Evolutionary conservation across 768 basidiomycete species (phyloP), one percentile per base, ranked within the genome.

Genomic region (Tricholoma matsutake): DNA sequence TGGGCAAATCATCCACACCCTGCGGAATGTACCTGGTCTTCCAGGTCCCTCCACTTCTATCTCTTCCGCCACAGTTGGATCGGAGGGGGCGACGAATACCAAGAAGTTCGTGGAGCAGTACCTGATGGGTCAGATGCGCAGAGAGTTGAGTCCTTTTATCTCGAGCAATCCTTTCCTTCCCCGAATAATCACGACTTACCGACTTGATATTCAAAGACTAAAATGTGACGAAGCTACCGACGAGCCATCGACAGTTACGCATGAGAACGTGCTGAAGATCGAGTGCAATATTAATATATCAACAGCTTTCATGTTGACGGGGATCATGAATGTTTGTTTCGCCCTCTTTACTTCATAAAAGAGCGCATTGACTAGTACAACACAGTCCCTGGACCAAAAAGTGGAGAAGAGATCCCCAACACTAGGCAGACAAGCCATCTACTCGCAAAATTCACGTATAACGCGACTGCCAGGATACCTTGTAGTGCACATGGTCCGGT

Each of bases 401-500:
- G 82, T 99, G 20, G 87, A 92, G 63, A 98, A 99, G 76, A 81
- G 79, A 39, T 95, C 93, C 0, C 85, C 91, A 0, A 81, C 85
- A 3, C 80, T 99, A 1, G 88, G 86, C 0, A 86, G 95, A 11
- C 83, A 91, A 43, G 96, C 96, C 0, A 73, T 82, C 0, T 98
- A 98, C 78, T 86, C 80, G 20, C 88, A 92, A 68, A 86, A 84
- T 37, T 89, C 91, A 3, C 87, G 94, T 8, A 69, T 99, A 54
- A 85, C 92, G 10, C 84, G 96, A 20, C 78, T 98, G 11, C 97
- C 97, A 0, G 73, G 85, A 4, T 96, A 92, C 68, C 82, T 97
- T 20, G 87, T 89, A 5, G 85, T 98, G 4, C 94, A 98, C 67
- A 92, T 98, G 90, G 95, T 96, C 11, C 91, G 97, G 52, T 99